Evolutionary conservation across 257 asterid species (phyloP).

Genomic region (Solanum commersonii): DNA sequence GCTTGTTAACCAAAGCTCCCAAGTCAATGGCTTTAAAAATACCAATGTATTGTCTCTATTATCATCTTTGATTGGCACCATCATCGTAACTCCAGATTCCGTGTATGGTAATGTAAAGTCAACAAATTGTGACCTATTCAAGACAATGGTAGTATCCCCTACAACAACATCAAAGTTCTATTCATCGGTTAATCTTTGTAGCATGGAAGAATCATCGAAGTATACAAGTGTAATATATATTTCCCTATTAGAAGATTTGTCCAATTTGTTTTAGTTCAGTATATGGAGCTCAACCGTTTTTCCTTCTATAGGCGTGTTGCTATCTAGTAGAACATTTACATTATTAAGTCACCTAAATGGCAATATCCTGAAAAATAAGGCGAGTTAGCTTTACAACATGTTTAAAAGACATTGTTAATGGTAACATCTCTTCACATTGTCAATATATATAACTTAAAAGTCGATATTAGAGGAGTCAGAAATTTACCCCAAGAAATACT

Average conservation of each 20-base stretch:
- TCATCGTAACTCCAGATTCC: conserved; percentile 33
- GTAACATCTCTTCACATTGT: not conserved
- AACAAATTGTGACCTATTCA: conserved; percentile 31
- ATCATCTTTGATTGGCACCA: conserved; percentile 20
- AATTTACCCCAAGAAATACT: conserved; percentile 27
- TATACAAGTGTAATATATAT: not conserved
- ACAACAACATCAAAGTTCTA: conserved; percentile 14
- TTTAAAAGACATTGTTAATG: no score
- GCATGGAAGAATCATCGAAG: not conserved
- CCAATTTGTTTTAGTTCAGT: no score
- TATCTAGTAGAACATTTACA: no score
- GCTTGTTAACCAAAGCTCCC: conserved; percentile 33
- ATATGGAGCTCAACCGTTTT: no score
- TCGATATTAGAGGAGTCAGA: no score
- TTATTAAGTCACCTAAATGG: no score
- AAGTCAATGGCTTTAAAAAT: conserved; percentile 39
- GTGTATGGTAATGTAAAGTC: conserved; percentile 48
- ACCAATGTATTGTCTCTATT: conserved; percentile 18
- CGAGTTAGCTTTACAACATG: no score
- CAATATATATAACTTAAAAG: not conserved
- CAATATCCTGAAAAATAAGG: no score
- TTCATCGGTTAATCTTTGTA: not conserved
- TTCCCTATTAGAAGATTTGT: not conserved
- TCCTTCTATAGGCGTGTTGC: no score
- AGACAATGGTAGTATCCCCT: conserved; percentile 41